A percentile compares a stretch with the other conserved stretches of the same genome.
Conservation (phyloP, 1,284 basidiomycete genomes). For the Tylopilus sp. region DNA sequence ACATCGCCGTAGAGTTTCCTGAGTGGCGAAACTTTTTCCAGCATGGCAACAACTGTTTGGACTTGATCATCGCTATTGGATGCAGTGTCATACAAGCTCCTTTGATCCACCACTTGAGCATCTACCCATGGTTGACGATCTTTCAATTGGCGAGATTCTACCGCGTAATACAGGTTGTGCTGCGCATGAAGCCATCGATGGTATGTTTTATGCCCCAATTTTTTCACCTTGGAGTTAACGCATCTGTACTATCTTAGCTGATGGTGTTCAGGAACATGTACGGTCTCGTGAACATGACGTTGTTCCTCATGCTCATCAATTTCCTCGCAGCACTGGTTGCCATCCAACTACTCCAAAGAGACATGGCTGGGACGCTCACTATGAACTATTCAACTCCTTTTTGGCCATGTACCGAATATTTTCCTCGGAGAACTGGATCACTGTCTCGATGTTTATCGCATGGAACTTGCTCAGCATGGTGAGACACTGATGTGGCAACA, state of each 20-base stretch:
- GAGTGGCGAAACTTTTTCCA: constrained; percentile 87
- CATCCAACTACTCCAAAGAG: constrained; percentile 84
- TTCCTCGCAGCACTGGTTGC: constrained; percentile 88
- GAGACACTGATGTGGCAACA: no score
- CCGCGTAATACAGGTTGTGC: constrained; percentile 91
- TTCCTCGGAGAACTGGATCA: constrained; percentile 96
- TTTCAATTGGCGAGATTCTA: constrained; percentile 95
- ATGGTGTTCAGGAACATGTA: constrained; percentile 94
- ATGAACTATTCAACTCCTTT: constrained; percentile 93
- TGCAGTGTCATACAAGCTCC: constrained; percentile 92
- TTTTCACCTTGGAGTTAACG: constrained; percentile 4
- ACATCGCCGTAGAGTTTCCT: constrained; percentile 80
- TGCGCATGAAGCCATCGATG: constrained; percentile 85
- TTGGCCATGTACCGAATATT: constrained; percentile 93
- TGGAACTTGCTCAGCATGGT: no score
- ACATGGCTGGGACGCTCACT: constrained; percentile 64
- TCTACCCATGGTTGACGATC: constrained; percentile 93
- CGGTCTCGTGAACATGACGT: constrained; percentile 93
- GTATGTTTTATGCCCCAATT: constrained; percentile 54
- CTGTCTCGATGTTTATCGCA: no score
- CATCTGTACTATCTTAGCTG: constrained; percentile 56
- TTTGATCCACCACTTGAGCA: constrained; percentile 68
- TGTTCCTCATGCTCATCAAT: constrained; percentile 93
- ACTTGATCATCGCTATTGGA: constrained; percentile 84
- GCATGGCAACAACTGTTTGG: constrained; percentile 80